A percentile compares a stretch with the other conserved stretches of the same genome.
phyloP scores from a whole-genome alignment of 148 eudicot genomes.

The Nepenthes gracilis region DNA sequence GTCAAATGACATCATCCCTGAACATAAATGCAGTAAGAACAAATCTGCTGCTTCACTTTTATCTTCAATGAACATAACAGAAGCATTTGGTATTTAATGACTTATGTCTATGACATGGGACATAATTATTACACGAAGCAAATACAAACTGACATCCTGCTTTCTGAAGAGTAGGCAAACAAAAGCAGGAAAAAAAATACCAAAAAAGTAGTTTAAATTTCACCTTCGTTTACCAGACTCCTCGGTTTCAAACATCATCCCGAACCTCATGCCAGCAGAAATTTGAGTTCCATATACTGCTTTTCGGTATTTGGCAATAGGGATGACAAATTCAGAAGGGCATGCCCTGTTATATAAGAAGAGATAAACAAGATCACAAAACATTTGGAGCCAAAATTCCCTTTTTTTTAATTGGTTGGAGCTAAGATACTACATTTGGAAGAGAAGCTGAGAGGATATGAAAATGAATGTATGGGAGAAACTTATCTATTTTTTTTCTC shows the following conservation, averaged over 20 bases:
- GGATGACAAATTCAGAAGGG: constrained; percentile 90
- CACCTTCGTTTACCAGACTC: constrained; percentile 89
- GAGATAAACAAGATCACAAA: not conserved
- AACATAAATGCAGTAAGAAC: not conserved
- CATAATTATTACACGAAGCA: no score
- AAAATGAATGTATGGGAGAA: no score
- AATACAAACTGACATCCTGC: no score
- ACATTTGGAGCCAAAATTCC: not conserved
- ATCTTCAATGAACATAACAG: not conserved
- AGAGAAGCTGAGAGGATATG: no score
- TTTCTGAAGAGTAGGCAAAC: not conserved
- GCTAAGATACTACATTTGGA: no score
- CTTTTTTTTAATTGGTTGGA: no score
- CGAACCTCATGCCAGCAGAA: constrained; percentile 89
- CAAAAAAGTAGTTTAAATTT: not conserved
- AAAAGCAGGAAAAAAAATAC: constrained; percentile 1
- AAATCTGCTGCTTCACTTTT: not conserved
- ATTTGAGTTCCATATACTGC: constrained; percentile 69
- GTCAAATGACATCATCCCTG: constrained; percentile 1
- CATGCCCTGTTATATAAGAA: constrained; percentile 62
- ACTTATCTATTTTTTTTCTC: no score
- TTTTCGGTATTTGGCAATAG: constrained; percentile 64
- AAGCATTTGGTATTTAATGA: constrained; percentile 3
- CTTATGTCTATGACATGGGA: not conserved
- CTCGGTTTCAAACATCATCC: constrained; percentile 99